Conservation (phyloP, 495 filamentous ascomycete genomes). For the Lophiostoma macrostomum region DNA sequence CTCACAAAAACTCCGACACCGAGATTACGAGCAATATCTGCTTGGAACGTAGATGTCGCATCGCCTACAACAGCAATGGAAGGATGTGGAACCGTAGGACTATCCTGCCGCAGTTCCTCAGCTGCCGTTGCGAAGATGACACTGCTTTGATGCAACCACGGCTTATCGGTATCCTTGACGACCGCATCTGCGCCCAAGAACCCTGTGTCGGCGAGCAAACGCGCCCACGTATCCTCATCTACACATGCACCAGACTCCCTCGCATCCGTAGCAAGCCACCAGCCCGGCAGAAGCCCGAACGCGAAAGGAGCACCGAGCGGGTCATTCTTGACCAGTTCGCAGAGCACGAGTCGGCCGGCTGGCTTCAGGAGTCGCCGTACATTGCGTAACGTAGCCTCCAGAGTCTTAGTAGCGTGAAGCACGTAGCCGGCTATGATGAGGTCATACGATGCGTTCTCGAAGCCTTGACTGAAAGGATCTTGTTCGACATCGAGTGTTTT, state of each 20-base stretch:
- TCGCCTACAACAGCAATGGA: no score
- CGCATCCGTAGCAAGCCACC: constrained; percentile 6
- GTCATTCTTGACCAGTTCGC: constrained; percentile 12
- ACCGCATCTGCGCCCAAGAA: constrained; percentile 2
- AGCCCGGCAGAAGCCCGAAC: constrained; percentile 15
- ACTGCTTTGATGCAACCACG: not conserved
- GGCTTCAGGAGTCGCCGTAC: constrained; percentile 19
- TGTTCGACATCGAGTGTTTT: constrained; percentile 24
- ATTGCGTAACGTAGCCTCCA: constrained; percentile 13
- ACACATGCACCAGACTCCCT: not conserved
- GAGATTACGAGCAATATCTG: no score
- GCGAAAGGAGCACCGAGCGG: not conserved
- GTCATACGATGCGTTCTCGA: constrained; percentile 19
- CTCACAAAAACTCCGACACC: no score
- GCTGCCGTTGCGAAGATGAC: not conserved
- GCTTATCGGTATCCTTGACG: not conserved
- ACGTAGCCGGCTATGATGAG: constrained; percentile 29
- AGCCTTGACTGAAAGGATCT: constrained; percentile 24
- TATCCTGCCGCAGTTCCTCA: no score
- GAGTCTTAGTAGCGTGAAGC: constrained; percentile 24
- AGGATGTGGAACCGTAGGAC: no score
- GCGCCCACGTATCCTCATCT: not conserved
- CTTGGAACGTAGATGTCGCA: no score
- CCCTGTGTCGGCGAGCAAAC: not conserved
- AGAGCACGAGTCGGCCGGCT: constrained; percentile 22